These are phyloP conservation scores for Diospyros lotus DNA, from an alignment of 148 eudicot species.

Conservation along the genomic window DNA sequence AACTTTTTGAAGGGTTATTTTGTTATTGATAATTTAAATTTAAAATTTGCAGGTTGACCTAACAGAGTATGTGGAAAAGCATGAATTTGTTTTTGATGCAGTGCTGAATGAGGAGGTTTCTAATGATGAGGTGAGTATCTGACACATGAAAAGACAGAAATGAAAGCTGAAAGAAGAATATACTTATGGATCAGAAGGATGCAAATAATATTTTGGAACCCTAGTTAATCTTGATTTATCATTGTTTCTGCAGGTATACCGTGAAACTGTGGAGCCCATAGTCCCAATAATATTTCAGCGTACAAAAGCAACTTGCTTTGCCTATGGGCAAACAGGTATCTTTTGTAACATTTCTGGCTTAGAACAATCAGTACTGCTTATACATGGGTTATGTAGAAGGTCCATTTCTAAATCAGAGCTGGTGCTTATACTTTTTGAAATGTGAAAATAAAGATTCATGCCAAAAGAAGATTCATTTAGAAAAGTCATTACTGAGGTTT, in stretches of 20 bases:
- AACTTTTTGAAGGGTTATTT: neutral
- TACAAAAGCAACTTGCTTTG: conserved; percentile 98
- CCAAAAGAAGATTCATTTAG: no score
- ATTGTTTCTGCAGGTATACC: conserved; percentile 61
- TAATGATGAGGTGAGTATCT: conserved; percentile 77
- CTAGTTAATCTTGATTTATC: conserved; percentile 1
- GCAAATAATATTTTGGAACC: neutral
- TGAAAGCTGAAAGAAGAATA: neutral
- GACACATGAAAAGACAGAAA: neutral
- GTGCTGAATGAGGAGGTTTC: conserved; percentile 97
- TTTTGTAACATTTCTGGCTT: no score
- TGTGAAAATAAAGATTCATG: neutral
- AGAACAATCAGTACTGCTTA: no score
- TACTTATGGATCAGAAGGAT: conserved; percentile 1
- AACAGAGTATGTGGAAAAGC: conserved; percentile 89
- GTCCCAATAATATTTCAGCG: conserved; percentile 97
- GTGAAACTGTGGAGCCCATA: conserved; percentile 94
- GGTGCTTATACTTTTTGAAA: neutral
- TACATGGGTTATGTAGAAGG: neutral
- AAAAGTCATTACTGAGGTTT: no score
- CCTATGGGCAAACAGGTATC: conserved; percentile 96
- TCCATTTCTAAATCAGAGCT: neutral
- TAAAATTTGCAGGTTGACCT: conserved; percentile 77
- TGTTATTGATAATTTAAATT: neutral
- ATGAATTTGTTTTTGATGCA: conserved; percentile 97